Conservation (phyloP, 805 yeast genomes). For the Metschnikowia aberdeeniae region DNA sequence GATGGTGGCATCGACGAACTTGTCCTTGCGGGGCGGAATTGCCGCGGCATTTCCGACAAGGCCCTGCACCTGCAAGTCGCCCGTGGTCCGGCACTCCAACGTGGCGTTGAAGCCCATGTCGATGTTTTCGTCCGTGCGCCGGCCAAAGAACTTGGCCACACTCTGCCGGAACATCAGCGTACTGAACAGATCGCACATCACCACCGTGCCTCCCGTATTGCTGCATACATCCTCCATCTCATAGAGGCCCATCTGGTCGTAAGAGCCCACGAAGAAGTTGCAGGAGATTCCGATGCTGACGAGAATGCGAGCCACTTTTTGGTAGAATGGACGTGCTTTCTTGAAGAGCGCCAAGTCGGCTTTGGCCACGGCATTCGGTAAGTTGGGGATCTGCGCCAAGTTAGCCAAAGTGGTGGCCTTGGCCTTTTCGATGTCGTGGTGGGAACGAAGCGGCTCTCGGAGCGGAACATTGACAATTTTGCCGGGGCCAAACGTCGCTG, state of each 20-base stretch:
- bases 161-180: constrained; percentile 69
- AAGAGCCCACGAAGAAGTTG: constrained; percentile 59
- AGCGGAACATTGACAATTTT: constrained; percentile 50
- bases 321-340: constrained; percentile 45
- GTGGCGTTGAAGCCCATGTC: constrained; percentile 58
- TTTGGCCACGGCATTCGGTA: constrained; percentile 26
- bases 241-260: constrained; percentile 63
- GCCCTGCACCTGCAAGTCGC: constrained; percentile 53
- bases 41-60: constrained; percentile 61
- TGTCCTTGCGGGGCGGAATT: constrained; percentile 29
- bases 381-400: constrained; percentile 27
- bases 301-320: constrained; percentile 43
- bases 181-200: constrained; percentile 61
- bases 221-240: constrained; percentile 60
- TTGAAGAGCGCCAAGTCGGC: constrained; percentile 29
- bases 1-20: constrained; percentile 22
- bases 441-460: constrained; percentile 64
- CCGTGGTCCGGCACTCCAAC: constrained; percentile 50
- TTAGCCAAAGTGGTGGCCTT: constrained; percentile 23
- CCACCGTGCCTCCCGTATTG: constrained; percentile 60
- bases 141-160: constrained; percentile 47
- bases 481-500: constrained; percentile 66
- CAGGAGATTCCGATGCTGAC: constrained; percentile 51
- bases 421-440: constrained; percentile 53
- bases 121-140: constrained; percentile 30